Evolutionary conservation across 352 stramenopile genomes (phyloP).

Genomic region (Phytophthora pistaciae): DNA sequence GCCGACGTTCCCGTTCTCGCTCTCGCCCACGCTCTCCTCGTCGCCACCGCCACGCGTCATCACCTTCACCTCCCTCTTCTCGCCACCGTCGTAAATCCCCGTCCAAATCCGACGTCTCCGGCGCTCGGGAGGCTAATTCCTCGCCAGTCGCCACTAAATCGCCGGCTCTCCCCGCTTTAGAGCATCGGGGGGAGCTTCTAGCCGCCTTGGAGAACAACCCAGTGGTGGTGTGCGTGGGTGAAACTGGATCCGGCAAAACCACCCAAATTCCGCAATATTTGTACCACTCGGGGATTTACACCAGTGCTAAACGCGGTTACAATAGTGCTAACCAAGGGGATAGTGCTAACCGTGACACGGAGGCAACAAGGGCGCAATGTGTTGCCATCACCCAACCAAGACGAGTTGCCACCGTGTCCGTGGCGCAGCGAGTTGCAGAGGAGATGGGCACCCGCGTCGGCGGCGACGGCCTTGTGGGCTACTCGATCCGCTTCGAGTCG

Average conservation of each 20-base stretch:
- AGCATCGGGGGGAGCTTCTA: conserved; percentile 74
- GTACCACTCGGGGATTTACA: conserved; percentile 50
- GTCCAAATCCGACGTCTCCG: conserved; percentile 21
- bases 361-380: conserved; percentile 19
- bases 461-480: conserved; percentile 83
- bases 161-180: conserved; percentile 27
- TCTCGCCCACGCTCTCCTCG: conserved; percentile 3
- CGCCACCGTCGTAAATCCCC: not conserved
- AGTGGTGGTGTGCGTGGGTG: conserved; percentile 88
- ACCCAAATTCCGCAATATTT: conserved; percentile 90
- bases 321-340: not conserved
- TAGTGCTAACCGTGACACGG: not conserved
- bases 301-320: conserved; percentile 23
- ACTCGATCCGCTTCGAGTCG: conserved; percentile 99
- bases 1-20: conserved; percentile 25
- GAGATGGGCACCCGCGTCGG: conserved; percentile 91
- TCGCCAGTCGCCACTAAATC: conserved; percentile 1
- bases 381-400: conserved; percentile 94
- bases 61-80: conserved; percentile 12
- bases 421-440: conserved; percentile 97
- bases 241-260: conserved; percentile 98
- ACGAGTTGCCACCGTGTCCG: conserved; percentile 97
- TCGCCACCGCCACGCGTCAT: not conserved
- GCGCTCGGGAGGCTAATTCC: conserved; percentile 22
- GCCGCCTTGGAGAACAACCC: conserved; percentile 51